Evolutionary conservation across 768 basidiomycete genomes (phyloP), one percentile per base, ranked within the genome.

Genomic region (Tricholoma terreum): DNA sequence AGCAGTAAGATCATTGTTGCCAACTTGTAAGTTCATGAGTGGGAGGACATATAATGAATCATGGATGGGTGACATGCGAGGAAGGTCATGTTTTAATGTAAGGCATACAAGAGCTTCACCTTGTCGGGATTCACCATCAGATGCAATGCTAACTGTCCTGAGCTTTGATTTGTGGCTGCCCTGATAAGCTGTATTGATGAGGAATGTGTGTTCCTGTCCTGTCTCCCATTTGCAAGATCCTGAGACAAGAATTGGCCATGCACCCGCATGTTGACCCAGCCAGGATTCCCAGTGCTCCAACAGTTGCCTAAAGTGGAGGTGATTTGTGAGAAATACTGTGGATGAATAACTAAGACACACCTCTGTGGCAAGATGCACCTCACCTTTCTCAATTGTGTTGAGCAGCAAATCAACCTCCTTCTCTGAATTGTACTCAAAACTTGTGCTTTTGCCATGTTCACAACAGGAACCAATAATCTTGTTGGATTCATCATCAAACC

Each of bases 151-250:
- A 71, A 58, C 72, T 22, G 59, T 57, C 9, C 67, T 56, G 10
- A 59, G 30, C 10, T 42, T 58, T 0, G 58, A 52, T 27, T 58
- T 57, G 15, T n/a, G n/a, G 48, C 52, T 4, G 4, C 2, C 24
- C 10, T 54, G 11, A 30, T 6, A 6, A 10, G 42, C 42, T 0
- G 60, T 63, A 2, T 52, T 2, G 4, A 72, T 43, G 6, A 72
- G 11, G 1, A 42, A 24, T 0, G 58, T 54, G 24, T 69, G 71
- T 24, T 67, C 58, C 4, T 50, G 38, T 0, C 67, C 69, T 14
- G 59, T 58, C 61, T 72, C 70, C 0, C 52, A 51, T 53, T 72
- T 72, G 56, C 69, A 71, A 27, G 67, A 64, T 1, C 69, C 69
- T 4, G 71, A 73, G 11, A 71, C 43, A 0, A 71, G 57, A 4